These are phyloP conservation scores for Nakazawaea wyomingensis DNA, from an alignment of 805 yeast species.

Conservation along the genomic window DNA sequence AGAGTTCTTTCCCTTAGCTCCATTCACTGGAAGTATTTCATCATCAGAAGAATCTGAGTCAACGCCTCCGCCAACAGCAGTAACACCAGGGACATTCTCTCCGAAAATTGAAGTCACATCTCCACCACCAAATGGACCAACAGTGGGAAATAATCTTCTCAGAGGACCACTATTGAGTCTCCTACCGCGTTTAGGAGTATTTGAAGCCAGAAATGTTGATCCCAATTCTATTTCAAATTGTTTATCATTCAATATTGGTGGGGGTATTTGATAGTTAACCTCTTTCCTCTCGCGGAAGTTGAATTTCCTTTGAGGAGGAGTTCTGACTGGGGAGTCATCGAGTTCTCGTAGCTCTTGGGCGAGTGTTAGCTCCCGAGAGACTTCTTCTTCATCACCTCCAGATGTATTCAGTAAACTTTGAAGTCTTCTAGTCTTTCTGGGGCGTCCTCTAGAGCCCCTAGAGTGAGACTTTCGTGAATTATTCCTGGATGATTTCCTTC, in stretches of 20 bases:
- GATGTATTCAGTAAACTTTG: conserved; percentile 16
- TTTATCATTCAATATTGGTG: conserved; percentile 54
- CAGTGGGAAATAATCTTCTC: conserved; percentile 81
- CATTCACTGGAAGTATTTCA: conserved; percentile 28
- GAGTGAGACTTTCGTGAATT: not conserved
- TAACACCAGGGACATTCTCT: conserved; percentile 46
- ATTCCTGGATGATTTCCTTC: conserved; percentile 8
- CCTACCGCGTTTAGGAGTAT: conserved; percentile 25
- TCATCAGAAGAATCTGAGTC: conserved; percentile 45
- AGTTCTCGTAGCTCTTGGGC: conserved; percentile 65
- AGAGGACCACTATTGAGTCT: conserved; percentile 40
- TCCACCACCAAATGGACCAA: conserved; percentile 97
- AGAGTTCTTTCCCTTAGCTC: conserved; percentile 7
- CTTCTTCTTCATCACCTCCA: conserved; percentile 17
- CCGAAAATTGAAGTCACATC: conserved; percentile 86
- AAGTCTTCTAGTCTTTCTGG: conserved; percentile 8
- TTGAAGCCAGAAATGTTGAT: conserved; percentile 7
- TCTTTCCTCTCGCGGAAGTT: conserved; percentile 59
- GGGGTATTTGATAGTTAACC: conserved; percentile 78
- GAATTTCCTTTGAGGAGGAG: conserved; percentile 42
- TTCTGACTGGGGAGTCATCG: conserved; percentile 53
- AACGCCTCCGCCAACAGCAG: conserved; percentile 28
- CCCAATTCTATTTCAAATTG: conserved; percentile 19
- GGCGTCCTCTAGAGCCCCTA: conserved; percentile 4
- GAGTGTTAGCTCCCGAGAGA: conserved; percentile 30